Conservation (phyloP, 495 filamentous ascomycete species). For the Penicillium psychrofluorescens region DNA sequence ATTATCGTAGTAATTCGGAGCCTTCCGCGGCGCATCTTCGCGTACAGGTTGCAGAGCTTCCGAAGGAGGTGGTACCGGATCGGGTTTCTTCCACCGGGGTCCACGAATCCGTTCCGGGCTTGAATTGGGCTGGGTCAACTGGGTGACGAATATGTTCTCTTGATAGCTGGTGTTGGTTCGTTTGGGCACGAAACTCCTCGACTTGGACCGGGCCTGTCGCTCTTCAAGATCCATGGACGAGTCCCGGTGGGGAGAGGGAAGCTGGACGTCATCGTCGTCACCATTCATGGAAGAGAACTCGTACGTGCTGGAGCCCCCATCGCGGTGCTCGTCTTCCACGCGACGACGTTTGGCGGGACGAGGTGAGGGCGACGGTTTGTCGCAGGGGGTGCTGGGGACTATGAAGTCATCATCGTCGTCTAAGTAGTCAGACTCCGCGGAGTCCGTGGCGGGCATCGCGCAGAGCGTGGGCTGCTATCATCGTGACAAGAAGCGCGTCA, state of each 20-base stretch:
- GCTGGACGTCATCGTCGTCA: conserved; percentile 2
- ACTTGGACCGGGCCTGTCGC: conserved; percentile 25
- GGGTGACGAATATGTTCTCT: conserved; percentile 47
- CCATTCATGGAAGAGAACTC: conserved; percentile 19
- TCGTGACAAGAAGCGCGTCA: conserved; percentile 1
- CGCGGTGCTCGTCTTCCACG: conserved; percentile 8
- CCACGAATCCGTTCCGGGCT: conserved; percentile 47
- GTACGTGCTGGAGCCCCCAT: conserved; percentile 1
- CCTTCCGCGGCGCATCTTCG: not conserved
- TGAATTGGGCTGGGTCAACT: conserved; percentile 42
- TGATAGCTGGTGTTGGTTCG: conserved; percentile 21
- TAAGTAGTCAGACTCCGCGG: conserved; percentile 16
- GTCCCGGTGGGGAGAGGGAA: conserved; percentile 8
- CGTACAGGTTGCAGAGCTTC: not conserved
- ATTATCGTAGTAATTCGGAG: conserved; percentile 11
- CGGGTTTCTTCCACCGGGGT: conserved; percentile 45
- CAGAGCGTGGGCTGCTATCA: not conserved
- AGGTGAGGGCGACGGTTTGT: conserved; percentile 6
- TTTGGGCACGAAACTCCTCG: conserved; percentile 40
- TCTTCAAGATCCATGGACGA: conserved; percentile 13
- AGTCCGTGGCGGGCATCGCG: conserved; percentile 14
- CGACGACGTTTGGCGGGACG: conserved; percentile 33
- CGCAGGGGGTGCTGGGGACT: conserved; percentile 14
- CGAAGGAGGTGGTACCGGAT: conserved; percentile 10
- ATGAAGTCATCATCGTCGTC: conserved; percentile 26